Base-by-base conservation (phyloP, 768 basidiomycete species). In the Boletus coccyginus region DNA sequence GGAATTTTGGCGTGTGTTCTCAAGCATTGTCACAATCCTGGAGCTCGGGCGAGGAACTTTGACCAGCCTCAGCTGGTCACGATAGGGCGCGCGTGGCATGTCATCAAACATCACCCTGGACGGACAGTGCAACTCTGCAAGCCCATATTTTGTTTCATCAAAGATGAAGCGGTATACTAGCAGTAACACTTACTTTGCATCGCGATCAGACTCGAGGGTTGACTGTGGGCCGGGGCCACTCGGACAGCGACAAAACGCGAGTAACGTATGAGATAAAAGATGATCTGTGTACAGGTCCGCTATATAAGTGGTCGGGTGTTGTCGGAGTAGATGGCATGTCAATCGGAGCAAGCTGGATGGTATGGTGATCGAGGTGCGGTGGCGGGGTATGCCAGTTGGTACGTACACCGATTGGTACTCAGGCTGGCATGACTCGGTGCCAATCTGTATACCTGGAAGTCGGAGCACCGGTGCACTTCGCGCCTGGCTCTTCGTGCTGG, bases 31-130 rank as follows among this genome's bases (percentile, higher is more conserved):
- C 4, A 31, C 10, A 0, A 9, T 36, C 6, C 12, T 1, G 0
- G 50, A 41, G 33, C 14, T 17, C 3, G 65, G 62, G 7, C 44
- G 8, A 5, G 62, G 56, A 31, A 64, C 21, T 21, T 21, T 36
- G 10, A 46, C 21, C 21, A 21, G 21, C 21, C 21, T 21, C 1
- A 21, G 21, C 21, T 21, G 21, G 21, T 21, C 21, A 21, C 21
- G 21, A 21, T 21, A 21, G 2, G 21, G 21, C 21, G 2, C 21
- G 21, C 21, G 1, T 21, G 21, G 21, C 21, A 21, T 40, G 12
- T 32, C 31, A 3, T 12, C 24, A 14, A 12, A 16, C 33, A 17
- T 38, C 33, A 17, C 43, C 5, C 13, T 33, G 12, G 43, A 54
- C 9, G 43, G 21, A 61, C 13, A 35, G 21, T 16, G n/a, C 21